Evolutionary conservation across 1,284 basidiomycete genomes (phyloP).

Genomic region (Trametes versicolor): DNA sequence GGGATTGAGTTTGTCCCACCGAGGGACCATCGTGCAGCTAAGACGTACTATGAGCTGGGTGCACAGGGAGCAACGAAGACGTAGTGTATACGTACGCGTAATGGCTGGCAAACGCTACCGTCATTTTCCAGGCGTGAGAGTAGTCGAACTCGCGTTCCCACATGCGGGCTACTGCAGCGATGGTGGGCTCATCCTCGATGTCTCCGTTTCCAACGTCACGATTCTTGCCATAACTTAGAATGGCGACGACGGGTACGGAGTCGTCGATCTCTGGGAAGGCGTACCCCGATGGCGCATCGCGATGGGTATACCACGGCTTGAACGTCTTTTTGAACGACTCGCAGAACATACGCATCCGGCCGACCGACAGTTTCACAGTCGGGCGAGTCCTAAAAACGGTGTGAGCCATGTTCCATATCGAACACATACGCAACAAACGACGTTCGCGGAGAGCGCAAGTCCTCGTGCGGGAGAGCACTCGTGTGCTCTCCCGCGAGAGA

Average conservation of each 20-base stretch:
- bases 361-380: not conserved
- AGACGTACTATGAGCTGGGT: not conserved
- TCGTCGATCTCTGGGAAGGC: not conserved
- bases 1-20: not conserved
- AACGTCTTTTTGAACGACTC: not conserved
- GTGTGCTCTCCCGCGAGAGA: too few relatives aligned
- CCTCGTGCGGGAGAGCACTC: too few relatives aligned
- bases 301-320: not conserved
- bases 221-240: slow-evolving; percentile 2
- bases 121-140: not conserved
- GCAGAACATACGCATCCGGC: not conserved
- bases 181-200: not conserved
- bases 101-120: not conserved
- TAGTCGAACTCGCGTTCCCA: slow-evolving; percentile 2
- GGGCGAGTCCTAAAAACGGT: not conserved
- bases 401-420: too few relatives aligned
- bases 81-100: not conserved
- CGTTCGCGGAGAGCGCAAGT: too few relatives aligned
- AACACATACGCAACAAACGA: too few relatives aligned
- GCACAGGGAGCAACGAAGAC: not conserved
- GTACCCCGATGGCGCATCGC: not conserved
- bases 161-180: not conserved
- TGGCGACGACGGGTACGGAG: slow-evolving; percentile 1
- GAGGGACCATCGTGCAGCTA: not conserved
- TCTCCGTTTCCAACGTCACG: not conserved